Conservation (phyloP, 2,329 filamentous ascomycete genomes). For the Penicillium olsonii region DNA sequence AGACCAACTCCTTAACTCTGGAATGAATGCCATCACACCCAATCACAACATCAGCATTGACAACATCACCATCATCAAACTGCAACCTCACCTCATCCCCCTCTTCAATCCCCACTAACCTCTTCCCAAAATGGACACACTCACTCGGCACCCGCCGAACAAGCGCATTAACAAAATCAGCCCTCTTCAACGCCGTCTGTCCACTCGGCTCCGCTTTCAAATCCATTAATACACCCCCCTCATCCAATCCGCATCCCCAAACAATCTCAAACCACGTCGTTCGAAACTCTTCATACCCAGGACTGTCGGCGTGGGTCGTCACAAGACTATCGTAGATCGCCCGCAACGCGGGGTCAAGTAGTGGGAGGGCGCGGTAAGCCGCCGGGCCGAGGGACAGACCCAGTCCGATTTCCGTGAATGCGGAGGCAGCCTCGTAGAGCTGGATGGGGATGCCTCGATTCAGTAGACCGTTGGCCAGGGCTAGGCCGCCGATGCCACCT, state of each 20-base stretch:
- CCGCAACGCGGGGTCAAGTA: constrained; percentile 49
- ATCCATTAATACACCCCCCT: constrained; percentile 29
- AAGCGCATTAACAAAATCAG: constrained; percentile 37
- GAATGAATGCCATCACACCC: constrained; percentile 42
- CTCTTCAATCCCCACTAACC: constrained; percentile 13
- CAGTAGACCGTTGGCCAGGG: constrained; percentile 55
- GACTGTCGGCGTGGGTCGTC: constrained; percentile 36
- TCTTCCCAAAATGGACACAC: constrained; percentile 37
- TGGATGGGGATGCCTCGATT: constrained; percentile 48
- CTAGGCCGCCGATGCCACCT: constrained; percentile 60
- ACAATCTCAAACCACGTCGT: constrained; percentile 38
- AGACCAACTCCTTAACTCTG: constrained; percentile 29
- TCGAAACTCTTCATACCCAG: constrained; percentile 30
- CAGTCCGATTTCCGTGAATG: constrained; percentile 61
- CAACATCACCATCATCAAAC: constrained; percentile 36
- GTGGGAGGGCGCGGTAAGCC: constrained; percentile 55
- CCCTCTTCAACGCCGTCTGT: constrained; percentile 35
- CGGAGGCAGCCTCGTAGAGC: constrained; percentile 58
- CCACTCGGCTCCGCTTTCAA: constrained; percentile 33
- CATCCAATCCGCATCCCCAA: constrained; percentile 25
- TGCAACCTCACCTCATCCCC: constrained; percentile 17
- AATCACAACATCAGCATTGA: constrained; percentile 33
- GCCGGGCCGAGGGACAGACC: constrained; percentile 61
- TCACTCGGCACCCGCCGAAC: constrained; percentile 31
- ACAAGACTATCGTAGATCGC: constrained; percentile 34